Conservation (phyloP, 371 early-diverging fungal species). For the Funneliformis caledonium region DNA sequence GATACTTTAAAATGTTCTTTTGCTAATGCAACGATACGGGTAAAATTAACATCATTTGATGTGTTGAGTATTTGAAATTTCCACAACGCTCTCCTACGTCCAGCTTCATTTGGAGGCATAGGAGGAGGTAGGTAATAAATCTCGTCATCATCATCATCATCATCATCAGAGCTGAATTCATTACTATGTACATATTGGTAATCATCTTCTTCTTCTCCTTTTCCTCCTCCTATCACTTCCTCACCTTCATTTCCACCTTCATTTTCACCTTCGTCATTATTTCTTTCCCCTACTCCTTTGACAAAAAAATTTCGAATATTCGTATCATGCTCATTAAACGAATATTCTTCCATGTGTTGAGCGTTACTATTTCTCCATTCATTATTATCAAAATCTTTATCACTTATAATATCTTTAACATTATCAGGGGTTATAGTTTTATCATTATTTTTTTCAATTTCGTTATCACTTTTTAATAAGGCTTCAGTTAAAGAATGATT, state of each 20-base stretch:
- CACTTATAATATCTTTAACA: too few relatives aligned
- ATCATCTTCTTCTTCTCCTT: neutral
- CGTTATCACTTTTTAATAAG: too few relatives aligned
- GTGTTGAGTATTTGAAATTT: constrained; percentile 49
- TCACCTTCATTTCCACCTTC: neutral
- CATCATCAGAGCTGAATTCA: neutral
- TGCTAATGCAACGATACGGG: constrained; percentile 48
- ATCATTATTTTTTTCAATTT: too few relatives aligned
- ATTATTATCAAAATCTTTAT: too few relatives aligned
- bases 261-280: neutral
- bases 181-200: neutral
- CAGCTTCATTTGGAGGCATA: constrained; percentile 44
- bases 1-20: constrained; percentile 45
- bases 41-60: constrained; percentile 49
- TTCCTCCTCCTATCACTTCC: neutral
- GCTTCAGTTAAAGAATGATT: too few relatives aligned
- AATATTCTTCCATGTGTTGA: too few relatives aligned
- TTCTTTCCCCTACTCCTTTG: neutral
- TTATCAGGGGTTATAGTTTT: too few relatives aligned
- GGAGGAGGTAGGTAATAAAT: constrained; percentile 44
- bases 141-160: neutral
- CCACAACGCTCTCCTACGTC: constrained; percentile 46
- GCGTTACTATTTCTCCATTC: too few relatives aligned
- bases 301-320: neutral
- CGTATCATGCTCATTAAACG: too few relatives aligned